Evolutionary conservation across 225 moss, liverwort and hornwort species (phyloP).

Genomic region (Anthoceros angustus): DNA sequence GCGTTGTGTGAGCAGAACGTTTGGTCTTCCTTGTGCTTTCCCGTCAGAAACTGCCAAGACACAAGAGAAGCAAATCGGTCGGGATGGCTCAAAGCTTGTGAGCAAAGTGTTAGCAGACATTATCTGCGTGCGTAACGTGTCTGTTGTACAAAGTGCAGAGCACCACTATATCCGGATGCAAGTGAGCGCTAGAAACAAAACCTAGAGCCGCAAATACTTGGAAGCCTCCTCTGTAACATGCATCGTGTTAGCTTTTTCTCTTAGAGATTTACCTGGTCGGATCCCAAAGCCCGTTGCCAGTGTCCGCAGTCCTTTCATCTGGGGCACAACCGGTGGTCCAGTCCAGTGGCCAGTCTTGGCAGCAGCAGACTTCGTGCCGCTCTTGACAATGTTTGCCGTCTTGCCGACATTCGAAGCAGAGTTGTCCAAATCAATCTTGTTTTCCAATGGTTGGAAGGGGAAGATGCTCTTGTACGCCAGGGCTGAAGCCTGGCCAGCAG

Average conservation of each 20-base stretch:
- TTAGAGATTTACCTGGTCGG: conserved; percentile 24
- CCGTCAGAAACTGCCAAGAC: too few relatives aligned
- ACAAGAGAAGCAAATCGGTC: too few relatives aligned
- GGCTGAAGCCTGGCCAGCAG: conserved; percentile 17
- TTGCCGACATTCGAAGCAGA: conserved; percentile 9
- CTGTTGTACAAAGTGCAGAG: too few relatives aligned
- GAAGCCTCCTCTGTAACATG: conserved; percentile 30
- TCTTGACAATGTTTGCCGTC: conserved; percentile 9
- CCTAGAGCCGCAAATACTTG: conserved; percentile 8
- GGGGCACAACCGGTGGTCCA: conserved; percentile 16
- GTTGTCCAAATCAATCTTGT: conserved; percentile 26
- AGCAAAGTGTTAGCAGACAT: too few relatives aligned
- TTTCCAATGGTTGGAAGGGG: conserved; percentile 76
- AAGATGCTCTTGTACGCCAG: conserved; percentile 23
- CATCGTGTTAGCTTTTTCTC: conserved; percentile 32
- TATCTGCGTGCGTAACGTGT: too few relatives aligned
- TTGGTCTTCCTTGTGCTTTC: too few relatives aligned
- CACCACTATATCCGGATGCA: too few relatives aligned
- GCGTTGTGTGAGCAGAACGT: too few relatives aligned
- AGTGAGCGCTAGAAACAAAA: too few relatives aligned
- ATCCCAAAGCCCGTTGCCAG: conserved; percentile 27
- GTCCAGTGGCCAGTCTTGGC: conserved; percentile 14
- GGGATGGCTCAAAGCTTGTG: too few relatives aligned
- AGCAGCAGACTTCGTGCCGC: conserved; percentile 9
- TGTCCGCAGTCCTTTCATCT: conserved; percentile 41